Evolutionary conservation across 2,329 filamentous ascomycete genomes (phyloP), one percentile per base, ranked within the genome.

Genomic region (Apiospora pterosperma): DNA sequence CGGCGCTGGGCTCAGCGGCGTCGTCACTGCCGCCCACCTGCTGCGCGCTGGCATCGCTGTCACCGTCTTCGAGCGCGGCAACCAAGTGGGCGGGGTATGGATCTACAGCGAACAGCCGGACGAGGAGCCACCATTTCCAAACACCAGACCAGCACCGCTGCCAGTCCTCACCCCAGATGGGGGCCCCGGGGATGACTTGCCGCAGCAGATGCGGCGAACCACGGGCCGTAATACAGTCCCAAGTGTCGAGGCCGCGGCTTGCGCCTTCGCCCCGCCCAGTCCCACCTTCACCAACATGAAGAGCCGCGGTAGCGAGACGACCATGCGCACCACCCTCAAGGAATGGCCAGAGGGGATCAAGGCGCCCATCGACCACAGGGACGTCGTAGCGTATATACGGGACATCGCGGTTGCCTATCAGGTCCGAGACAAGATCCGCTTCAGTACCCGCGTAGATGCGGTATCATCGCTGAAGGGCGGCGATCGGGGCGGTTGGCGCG

Each of bases 231-330:
- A 23, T 42, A 23, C 39, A n/a, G n/a, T n/a, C n/a, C n/a, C 39
- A 31, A 71, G 68, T 19, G 42, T 73, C 5, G 70, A 71, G 19
- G 70, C 71, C 41, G 71, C 71, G 4, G 71, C 23, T 74, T 80
- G 42, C 73, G 79, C 36, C 85, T 73, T 76, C 55, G 72, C 70
- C 7, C 73, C 88, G 65, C 36, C 87, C 83, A 25, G 75, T 87
- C 67, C 93, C 82, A 79, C 85, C 84, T 77, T 84, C 65, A 76
- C 75, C 4, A 82, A 83, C 2, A 77, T 94, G 10, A 89, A 89
- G 72, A 92, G 91, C 41, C 95, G 95, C 70, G 90, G 94, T 3
- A 90, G 91, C 0, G 87, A 89, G 21, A 81, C 73, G 23, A 69
- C 84, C 2, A 78, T 84, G 75, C 74, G 75, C 42, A 81, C 76